Conservation (phyloP, 306 rosid genomes). For the Lupinus albus region DNA sequence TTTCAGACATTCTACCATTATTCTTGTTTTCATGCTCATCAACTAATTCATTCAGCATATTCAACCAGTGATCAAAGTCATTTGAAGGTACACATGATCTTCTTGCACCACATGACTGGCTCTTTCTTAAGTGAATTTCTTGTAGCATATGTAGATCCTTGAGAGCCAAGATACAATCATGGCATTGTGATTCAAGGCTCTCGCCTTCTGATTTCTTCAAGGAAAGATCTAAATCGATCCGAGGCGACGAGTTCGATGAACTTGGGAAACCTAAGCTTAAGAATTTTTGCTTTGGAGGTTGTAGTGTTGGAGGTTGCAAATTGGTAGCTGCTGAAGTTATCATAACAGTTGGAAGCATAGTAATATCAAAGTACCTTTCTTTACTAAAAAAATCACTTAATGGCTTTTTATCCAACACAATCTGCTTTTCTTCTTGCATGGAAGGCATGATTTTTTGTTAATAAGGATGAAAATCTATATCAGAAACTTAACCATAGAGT, state of each 20-base stretch:
- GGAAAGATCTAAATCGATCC: constrained; percentile 35
- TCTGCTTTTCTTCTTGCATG: constrained; percentile 58
- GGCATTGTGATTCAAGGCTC: constrained; percentile 43
- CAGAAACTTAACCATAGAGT: constrained; percentile 41
- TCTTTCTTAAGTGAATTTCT: constrained; percentile 50
- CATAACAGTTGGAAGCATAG: constrained; percentile 40
- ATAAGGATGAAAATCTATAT: constrained; percentile 7
- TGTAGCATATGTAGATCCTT: constrained; percentile 40
- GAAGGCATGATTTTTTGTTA: constrained; percentile 22
- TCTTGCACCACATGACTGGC: constrained; percentile 70
- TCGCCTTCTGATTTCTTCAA: constrained; percentile 50
- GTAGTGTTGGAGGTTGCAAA: constrained; percentile 56
- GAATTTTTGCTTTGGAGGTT: constrained; percentile 64
- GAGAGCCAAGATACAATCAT: constrained; percentile 29
- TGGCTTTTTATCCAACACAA: constrained; percentile 78
- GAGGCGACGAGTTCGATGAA: constrained; percentile 66
- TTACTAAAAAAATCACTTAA: constrained; percentile 42
- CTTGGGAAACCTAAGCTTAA: constrained; percentile 72
- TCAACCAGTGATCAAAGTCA: constrained; percentile 70
- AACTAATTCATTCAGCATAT: constrained; percentile 36
- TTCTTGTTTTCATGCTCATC: constrained; percentile 44
- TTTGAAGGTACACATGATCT: constrained; percentile 46
- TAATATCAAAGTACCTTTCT: constrained; percentile 19
- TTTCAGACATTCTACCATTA: constrained; percentile 39
- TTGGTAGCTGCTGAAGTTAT: constrained; percentile 38